Percentiles rank a stretch among this genome's conserved stretches.
phyloP scores from a whole-genome alignment of 192 early-diverging fungal species.

The Pecoramyces ruminantium region DNA sequence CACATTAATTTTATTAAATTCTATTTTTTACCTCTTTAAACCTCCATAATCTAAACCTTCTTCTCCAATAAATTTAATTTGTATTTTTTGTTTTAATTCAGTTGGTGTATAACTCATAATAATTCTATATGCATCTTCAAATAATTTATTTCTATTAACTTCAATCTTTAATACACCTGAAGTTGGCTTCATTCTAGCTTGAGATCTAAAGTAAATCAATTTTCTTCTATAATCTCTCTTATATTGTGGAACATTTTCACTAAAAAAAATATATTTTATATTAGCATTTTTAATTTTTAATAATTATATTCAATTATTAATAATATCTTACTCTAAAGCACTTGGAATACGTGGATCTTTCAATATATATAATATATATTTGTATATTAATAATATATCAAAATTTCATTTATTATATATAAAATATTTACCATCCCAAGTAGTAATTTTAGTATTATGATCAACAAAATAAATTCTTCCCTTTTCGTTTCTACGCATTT shows the following conservation, averaged over 20 bases:
- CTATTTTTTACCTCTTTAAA: constrained; percentile 59
- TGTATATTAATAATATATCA: too few relatives aligned
- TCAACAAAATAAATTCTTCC: constrained; percentile 96
- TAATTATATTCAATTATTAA: too few relatives aligned
- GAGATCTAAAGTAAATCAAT: constrained; percentile 88
- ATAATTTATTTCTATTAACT: constrained; percentile 70
- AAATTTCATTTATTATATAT: too few relatives aligned
- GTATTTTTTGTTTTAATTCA: constrained; percentile 89
- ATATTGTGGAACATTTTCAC: constrained; percentile 89
- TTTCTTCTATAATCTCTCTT: constrained; percentile 97
- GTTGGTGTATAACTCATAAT: constrained; percentile 79
- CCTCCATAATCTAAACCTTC: constrained; percentile 98
- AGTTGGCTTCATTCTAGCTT: constrained; percentile 71
- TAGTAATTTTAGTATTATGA: constrained; percentile 94
- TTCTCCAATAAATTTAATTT: constrained; percentile 98
- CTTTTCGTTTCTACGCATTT: constrained; percentile 90
- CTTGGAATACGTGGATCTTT: neutral
- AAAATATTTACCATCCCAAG: constrained; percentile 60
- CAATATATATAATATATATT: too few relatives aligned
- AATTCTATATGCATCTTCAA: constrained; percentile 91
- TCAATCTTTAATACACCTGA: constrained; percentile 89
- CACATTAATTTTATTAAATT: too few relatives aligned
- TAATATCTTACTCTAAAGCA: neutral
- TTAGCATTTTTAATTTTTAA: too few relatives aligned
- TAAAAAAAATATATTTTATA: constrained; percentile 6